Conservation (phyloP, 768 basidiomycete genomes). For the Mycena venus region DNA sequence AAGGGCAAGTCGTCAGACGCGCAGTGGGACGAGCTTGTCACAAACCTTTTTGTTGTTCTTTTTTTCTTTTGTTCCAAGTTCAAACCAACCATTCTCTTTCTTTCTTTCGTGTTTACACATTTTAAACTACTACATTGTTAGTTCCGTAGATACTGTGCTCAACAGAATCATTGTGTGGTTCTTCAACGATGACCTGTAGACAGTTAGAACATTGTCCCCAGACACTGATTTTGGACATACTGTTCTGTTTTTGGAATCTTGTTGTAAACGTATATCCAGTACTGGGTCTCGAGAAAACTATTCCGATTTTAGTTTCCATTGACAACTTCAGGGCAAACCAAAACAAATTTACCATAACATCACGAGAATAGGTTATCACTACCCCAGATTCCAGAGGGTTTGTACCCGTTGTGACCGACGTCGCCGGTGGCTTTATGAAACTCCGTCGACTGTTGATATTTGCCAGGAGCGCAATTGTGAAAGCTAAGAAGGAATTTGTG, state of each 20-base stretch:
- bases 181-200: too few relatives aligned
- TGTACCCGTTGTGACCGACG: too few relatives aligned
- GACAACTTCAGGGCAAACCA: neutral
- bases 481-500: neutral
- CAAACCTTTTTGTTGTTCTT: slow-evolving; percentile 75
- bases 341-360: slow-evolving; percentile 37
- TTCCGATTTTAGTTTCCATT: neutral
- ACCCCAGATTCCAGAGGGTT: neutral
- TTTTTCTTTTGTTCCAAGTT: slow-evolving; percentile 11
- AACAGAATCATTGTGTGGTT: too few relatives aligned
- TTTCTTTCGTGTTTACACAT: neutral
- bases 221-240: too few relatives aligned
- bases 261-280: neutral
- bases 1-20: slow-evolving; percentile 89
- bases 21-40: slow-evolving; percentile 80
- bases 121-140: too few relatives aligned
- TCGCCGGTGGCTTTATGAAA: too few relatives aligned
- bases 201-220: too few relatives aligned
- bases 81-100: too few relatives aligned
- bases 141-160: too few relatives aligned
- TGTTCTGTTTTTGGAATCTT: neutral
- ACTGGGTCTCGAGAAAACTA: neutral
- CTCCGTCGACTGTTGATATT: neutral
- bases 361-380: neutral
- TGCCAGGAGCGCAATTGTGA: neutral